Percentiles rank a stretch among this genome's conserved stretches.
Conservation (phyloP, 2,329 filamentous ascomycete species). For the Rhynchosporium agropyri region DNA sequence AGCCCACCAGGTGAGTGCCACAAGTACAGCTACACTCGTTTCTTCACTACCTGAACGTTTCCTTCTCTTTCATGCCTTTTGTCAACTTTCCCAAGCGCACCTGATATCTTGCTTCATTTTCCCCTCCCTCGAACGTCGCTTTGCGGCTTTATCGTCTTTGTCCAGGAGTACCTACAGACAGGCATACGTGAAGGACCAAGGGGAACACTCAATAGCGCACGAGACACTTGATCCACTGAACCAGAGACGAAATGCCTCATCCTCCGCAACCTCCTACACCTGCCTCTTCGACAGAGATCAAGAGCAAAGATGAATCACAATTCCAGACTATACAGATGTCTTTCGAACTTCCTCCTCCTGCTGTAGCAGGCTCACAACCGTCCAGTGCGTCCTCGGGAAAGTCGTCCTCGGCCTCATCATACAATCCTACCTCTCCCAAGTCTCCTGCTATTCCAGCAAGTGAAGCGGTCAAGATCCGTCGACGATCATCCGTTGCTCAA, state of each 20-base stretch:
- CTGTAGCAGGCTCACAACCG: constrained; percentile 56
- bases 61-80: neutral
- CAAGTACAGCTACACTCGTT: neutral
- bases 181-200: constrained; percentile 16
- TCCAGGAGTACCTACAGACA: constrained; percentile 20
- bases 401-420: constrained; percentile 53
- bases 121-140: neutral
- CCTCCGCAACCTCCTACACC: constrained; percentile 73
- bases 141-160: constrained; percentile 18
- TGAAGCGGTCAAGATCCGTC: constrained; percentile 46
- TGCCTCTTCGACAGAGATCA: constrained; percentile 78
- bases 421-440: constrained; percentile 49
- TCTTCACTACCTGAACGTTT: neutral
- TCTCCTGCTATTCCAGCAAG: constrained; percentile 46
- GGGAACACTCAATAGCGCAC: constrained; percentile 21
- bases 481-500: constrained; percentile 52
- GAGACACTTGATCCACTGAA: constrained; percentile 20
- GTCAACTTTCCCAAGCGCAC: neutral
- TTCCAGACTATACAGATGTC: constrained; percentile 66
- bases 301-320: constrained; percentile 67
- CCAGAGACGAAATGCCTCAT: constrained; percentile 59
- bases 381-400: constrained; percentile 49
- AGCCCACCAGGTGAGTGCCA: constrained; percentile 3
- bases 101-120: neutral
- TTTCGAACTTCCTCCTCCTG: constrained; percentile 78